Evolutionary conservation across 331 rosid species (phyloP).

Genomic region (Saraca asoca): DNA sequence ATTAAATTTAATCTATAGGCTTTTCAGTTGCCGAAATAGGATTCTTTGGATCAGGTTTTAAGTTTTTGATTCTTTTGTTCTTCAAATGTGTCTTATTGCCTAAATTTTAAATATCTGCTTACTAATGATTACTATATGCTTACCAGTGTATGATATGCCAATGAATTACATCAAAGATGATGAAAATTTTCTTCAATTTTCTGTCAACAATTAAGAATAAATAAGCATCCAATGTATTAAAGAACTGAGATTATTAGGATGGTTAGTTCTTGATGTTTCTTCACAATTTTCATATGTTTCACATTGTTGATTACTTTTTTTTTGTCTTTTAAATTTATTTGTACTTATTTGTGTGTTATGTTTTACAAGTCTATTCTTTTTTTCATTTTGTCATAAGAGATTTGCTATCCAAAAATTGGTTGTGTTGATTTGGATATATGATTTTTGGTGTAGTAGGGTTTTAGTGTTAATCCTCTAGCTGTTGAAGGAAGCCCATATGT

Average conservation of each 20-base stretch:
- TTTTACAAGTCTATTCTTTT: too few species aligned
- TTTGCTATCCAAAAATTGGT: neutral
- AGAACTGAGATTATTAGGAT: neutral
- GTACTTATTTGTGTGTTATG: slow-evolving; percentile 15
- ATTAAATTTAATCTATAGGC: slow-evolving; percentile 52
- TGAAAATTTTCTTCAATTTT: too few species aligned
- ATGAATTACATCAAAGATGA: too few species aligned
- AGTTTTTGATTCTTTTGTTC: slow-evolving; percentile 8
- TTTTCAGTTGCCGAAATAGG: neutral
- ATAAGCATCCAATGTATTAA: too few species aligned
- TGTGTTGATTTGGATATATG: slow-evolving; percentile 4
- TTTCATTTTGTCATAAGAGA: neutral
- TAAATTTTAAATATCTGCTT: slow-evolving; percentile 7
- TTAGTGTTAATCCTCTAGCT: slow-evolving; percentile 24
- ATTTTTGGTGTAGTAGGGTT: slow-evolving; percentile 18
- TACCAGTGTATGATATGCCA: too few species aligned
- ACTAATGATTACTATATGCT: too few species aligned
- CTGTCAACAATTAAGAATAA: too few species aligned
- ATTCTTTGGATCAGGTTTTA: slow-evolving; percentile 1
- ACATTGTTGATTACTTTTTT: neutral
- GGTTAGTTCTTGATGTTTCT: neutral
- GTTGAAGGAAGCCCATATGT: slow-evolving; percentile 26
- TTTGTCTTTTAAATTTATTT: too few species aligned
- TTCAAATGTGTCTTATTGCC: neutral
- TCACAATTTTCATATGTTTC: neutral